A percentile compares a stretch with the other conserved stretches of the same genome.
Conservation (phyloP, 257 asterid genomes). For the Capsicum rhomboideum region DNA sequence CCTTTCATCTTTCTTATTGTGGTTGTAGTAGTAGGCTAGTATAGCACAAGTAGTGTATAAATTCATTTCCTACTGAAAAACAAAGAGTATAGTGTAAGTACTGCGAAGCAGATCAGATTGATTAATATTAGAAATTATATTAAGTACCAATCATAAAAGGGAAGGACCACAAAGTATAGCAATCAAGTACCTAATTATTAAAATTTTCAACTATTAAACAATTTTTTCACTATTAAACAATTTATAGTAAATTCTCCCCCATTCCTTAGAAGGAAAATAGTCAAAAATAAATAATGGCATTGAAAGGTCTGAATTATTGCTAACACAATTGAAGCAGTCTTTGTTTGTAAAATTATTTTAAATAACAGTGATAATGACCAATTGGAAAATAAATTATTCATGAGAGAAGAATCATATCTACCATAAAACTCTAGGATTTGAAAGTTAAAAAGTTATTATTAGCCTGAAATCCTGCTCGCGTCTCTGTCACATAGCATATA, state of each 20-base stretch:
- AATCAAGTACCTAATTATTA: neutral
- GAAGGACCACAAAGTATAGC: neutral
- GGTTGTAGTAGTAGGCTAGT: too few relatives aligned
- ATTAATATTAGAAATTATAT: neutral
- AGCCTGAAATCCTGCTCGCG: neutral
- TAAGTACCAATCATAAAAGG: neutral
- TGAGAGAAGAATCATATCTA: neutral
- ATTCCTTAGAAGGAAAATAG: neutral
- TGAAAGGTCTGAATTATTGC: neutral
- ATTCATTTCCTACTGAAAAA: neutral
- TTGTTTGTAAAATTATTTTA: neutral
- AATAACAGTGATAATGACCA: neutral
- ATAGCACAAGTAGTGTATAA: neutral
- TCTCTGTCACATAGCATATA: neutral
- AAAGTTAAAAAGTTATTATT: neutral
- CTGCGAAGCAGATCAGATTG: neutral
- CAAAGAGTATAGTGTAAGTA: neutral
- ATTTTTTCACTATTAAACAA: neutral
- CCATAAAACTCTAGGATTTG: neutral
- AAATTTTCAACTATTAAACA: too few relatives aligned
- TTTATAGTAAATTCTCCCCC: neutral
- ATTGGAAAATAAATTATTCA: neutral
- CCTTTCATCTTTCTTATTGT: neutral
- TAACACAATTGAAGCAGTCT: neutral
- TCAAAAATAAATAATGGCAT: neutral